A percentile compares a stretch with the other conserved stretches of the same genome.
Conservation (phyloP, 306 rosid genomes). For the Inga leiocalycina region DNA sequence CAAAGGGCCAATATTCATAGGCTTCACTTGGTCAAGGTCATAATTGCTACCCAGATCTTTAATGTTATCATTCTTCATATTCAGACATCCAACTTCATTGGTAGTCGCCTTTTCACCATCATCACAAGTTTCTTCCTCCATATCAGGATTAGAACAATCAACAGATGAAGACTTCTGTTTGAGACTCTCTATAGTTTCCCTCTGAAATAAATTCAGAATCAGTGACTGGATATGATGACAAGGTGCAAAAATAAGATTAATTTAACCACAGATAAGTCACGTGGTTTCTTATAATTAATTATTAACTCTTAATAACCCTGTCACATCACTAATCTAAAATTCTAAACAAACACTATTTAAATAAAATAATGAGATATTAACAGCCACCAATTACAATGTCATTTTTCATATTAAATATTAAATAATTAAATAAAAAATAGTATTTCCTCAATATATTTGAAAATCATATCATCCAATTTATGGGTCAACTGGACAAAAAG, state of each 20-base stretch:
- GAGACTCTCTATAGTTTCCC: constrained; percentile 46
- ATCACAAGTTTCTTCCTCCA: constrained; percentile 36
- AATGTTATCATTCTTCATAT: constrained; percentile 34
- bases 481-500: constrained; percentile 16
- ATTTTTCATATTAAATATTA: neutral
- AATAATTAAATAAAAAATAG: neutral
- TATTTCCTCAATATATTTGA: neutral
- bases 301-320: constrained; percentile 22
- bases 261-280: constrained; percentile 7
- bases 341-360: constrained; percentile 7
- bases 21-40: constrained; percentile 45
- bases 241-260: constrained; percentile 21
- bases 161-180: constrained; percentile 37
- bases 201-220: constrained; percentile 46
- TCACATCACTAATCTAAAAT: constrained; percentile 11
- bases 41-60: constrained; percentile 45
- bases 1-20: constrained; percentile 36
- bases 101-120: constrained; percentile 33
- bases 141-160: constrained; percentile 42
- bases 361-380: constrained; percentile 16
- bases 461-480: constrained; percentile 21
- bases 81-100: constrained; percentile 39
- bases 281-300: constrained; percentile 16
- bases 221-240: constrained; percentile 30
- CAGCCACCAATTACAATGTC: constrained; percentile 12